phyloP scores from a whole-genome alignment of 2,329 filamentous ascomycete species.

The Pseudogymnoascus sp. region DNA sequence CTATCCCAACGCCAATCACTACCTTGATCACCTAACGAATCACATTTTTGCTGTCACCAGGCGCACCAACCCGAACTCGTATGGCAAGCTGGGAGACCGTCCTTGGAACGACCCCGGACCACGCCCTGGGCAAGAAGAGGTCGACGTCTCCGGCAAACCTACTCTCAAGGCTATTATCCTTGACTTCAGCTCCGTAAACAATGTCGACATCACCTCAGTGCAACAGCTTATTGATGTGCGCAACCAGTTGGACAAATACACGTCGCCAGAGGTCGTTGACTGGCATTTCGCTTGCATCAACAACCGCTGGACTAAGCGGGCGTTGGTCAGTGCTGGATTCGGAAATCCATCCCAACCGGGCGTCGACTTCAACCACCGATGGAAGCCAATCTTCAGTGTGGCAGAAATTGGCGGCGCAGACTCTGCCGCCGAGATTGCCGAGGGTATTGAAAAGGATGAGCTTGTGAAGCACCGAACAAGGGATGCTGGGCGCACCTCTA shows the following conservation, averaged over 20 bases:
- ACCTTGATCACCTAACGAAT: constrained; percentile 67
- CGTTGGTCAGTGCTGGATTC: constrained; percentile 78
- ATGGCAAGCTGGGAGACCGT: constrained; percentile 60
- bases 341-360: constrained; percentile 59
- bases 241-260: constrained; percentile 84
- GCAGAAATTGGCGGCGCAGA: constrained; percentile 70
- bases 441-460: constrained; percentile 49
- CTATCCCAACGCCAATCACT: constrained; percentile 87
- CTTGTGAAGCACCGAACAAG: constrained; percentile 19
- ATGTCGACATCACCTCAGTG: constrained; percentile 85
- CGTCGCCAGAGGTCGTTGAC: constrained; percentile 71
- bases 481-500: constrained; percentile 11
- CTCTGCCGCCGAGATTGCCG: constrained; percentile 61
- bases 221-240: constrained; percentile 91
- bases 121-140: constrained; percentile 41
- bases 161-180: constrained; percentile 83
- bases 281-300: constrained; percentile 95
- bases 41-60: constrained; percentile 64
- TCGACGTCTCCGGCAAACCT: constrained; percentile 46
- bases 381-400: constrained; percentile 94
- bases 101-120: constrained; percentile 94
- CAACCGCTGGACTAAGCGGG: constrained; percentile 91
- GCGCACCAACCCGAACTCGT: constrained; percentile 63
- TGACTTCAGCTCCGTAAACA: constrained; percentile 89
- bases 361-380: constrained; percentile 52